Conservation (phyloP, 2,329 filamentous ascomycete species). For the Moelleriella libera region DNA sequence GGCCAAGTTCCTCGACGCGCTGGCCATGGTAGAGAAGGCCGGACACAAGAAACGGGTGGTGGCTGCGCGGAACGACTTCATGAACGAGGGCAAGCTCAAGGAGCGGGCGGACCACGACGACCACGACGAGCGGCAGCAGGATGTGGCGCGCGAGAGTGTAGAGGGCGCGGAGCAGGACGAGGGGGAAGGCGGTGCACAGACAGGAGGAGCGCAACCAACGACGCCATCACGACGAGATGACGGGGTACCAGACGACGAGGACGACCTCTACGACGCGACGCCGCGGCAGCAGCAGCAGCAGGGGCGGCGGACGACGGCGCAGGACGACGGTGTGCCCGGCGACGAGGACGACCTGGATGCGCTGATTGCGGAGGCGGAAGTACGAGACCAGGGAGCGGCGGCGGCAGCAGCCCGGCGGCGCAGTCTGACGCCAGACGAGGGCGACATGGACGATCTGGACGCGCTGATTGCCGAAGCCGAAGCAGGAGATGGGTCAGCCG, state of each 20-base stretch:
- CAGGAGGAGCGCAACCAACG: conserved; percentile 6
- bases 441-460: conserved; percentile 31
- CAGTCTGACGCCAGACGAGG: neutral
- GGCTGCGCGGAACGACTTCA: conserved; percentile 66
- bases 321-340: conserved; percentile 16
- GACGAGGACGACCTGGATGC: conserved; percentile 40
- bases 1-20: conserved; percentile 80
- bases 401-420: neutral
- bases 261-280: conserved; percentile 42
- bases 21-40: conserved; percentile 82
- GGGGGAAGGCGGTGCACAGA: conserved; percentile 10
- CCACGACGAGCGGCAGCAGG: conserved; percentile 12
- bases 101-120: conserved; percentile 17
- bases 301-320: conserved; percentile 2
- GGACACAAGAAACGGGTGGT: conserved; percentile 74
- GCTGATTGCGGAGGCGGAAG: conserved; percentile 35
- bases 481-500: conserved; percentile 6
- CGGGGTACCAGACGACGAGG: conserved; percentile 27
- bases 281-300: conserved; percentile 14
- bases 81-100: conserved; percentile 57
- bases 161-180: conserved; percentile 14
- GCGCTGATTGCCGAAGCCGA: conserved; percentile 38
- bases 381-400: conserved; percentile 3
- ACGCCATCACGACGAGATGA: conserved; percentile 2
- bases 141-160: conserved; percentile 7